Base-by-base conservation (phyloP, 2,329 filamentous ascomycete genomes). In the Lomentospora prolificans region DNA sequence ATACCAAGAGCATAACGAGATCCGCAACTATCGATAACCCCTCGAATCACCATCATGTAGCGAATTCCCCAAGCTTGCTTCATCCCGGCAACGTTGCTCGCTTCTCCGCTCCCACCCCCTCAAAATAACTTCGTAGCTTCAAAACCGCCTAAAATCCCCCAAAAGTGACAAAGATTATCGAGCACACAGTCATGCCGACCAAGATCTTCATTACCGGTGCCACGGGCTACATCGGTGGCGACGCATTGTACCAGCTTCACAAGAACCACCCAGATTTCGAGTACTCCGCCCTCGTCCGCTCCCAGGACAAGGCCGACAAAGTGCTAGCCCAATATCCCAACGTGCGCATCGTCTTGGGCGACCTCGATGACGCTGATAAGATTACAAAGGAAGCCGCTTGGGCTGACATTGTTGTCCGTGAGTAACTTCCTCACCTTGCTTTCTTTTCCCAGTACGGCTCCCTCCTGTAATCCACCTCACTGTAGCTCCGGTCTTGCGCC, bases 341-440 rank as follows among this genome's bases (percentile, higher is more conserved):
- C 10, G 50, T 54, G 8, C 28, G 28, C 14, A 48, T 57, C 8
- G 65, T 70, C 0, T 44, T 68, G 0, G 70, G 70, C 7, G 60
- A 63, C 0, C 59, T 72, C 4, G 69, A 71, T 46, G 64, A 70
- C 17, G 61, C 61, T 1, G 58, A 63, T 0, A 55, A 67, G 12
- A 58, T 72, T 12, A 58, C 64, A 27, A 56, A 61, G 10, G 66
- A 69, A 9, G 65, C 62, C 4, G 58, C 65, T 1, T 62, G 64
- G 22, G 68, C 68, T 1, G 69, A 71, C 53, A 65, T 72, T 2
- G 65, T 72, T 1, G 56, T 72, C 41, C 67, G 69, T 71, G 44
- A 39, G 58, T 55, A n/a, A n/a, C n/a, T n/a, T n/a, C n/a, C n/a
- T 50, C 22, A 9, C n/a, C 22, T 24, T 39, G 14, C 17, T 27